A percentile compares a stretch with the other conserved stretches of the same genome.
Evolutionary conservation across 805 yeast species (phyloP).

Genomic region (Sugiyamaella boreocaroliniensis): DNA sequence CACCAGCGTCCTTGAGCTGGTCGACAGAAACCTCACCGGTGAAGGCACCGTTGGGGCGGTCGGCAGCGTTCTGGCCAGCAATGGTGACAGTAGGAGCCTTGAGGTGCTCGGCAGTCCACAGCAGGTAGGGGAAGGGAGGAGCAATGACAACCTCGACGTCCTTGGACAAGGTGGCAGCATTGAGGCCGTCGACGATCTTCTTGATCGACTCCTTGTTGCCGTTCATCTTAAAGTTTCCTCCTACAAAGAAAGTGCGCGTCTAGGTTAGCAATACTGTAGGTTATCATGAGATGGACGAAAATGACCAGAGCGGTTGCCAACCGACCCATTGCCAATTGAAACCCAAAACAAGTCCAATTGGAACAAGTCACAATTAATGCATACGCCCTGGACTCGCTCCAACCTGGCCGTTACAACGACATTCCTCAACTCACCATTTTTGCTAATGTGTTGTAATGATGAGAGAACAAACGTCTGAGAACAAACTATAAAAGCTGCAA

Average conservation of each 20-base stretch:
- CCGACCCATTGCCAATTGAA: no score
- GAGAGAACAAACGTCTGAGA: background rate
- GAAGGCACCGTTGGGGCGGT: constrained; percentile 90
- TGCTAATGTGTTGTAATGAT: background rate
- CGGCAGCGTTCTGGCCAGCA: constrained; percentile 87
- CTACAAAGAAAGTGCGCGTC: constrained; percentile 65
- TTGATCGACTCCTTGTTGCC: constrained; percentile 84
- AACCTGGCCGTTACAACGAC: no score
- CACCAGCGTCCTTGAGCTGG: constrained; percentile 85
- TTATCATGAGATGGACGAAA: no score
- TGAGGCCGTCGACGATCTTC: constrained; percentile 75
- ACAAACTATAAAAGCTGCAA: background rate
- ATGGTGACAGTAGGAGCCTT: constrained; percentile 64
- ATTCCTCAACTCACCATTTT: constrained; percentile 6
- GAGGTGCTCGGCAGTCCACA: constrained; percentile 63
- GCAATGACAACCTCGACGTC: constrained; percentile 90
- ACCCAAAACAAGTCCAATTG: no score
- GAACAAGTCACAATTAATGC: background rate
- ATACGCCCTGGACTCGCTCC: no score
- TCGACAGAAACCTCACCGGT: constrained; percentile 94
- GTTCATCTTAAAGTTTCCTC: constrained; percentile 99
- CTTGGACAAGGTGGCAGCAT: constrained; percentile 65
- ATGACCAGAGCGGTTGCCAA: no score
- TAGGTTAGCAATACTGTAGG: background rate
- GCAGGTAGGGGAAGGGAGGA: constrained; percentile 92